Evolutionary conservation across 208 protist species (phyloP), one percentile per base, ranked within the genome.

Genomic region (Leishmania gerbilli): DNA sequence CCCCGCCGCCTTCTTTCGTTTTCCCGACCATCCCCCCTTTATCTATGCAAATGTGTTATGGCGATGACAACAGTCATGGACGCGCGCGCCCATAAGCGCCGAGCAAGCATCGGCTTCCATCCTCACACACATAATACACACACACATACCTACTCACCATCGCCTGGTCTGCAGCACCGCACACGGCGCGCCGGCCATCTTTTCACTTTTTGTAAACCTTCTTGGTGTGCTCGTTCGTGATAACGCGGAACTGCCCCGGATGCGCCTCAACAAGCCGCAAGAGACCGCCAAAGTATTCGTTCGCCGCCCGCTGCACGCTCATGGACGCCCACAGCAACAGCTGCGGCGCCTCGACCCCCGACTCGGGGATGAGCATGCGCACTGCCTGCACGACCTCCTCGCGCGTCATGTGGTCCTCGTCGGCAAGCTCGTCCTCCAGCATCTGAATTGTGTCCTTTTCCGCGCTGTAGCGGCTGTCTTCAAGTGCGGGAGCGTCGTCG

Each of bases 261-360:
- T 89, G 80, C 31, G 82, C 72, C 80, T 94, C 93, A 27, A 89
- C 86, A 71, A 96, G 76, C 80, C 90, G 90, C 65, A 93, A 45
- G 9, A 96, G 75, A 37, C 92, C 88, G 34, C 92, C 92, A 76
- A 86, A 95, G 87, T 95, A 81, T 37, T 87, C 82, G 71, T 85
- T 94, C 24, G 91, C 91, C 11, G 91, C 92, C 34, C 89, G 91
- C 78, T 96, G 94, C 45, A 96, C 85, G 31, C 65, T 77, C 82
- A 95, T 80, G 5, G 94, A 94, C 0, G 91, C 87, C 92, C 92
- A 96, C 75, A 94, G 80, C 58, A 96, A 83, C 77, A 97, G 84
- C 77, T 93, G 87, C 69, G 89, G 71, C 53, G 79, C 79, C 67
- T 95, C 94, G 21, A 97, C 92, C 3, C 92, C 94, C 13, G 69